phyloP scores from a whole-genome alignment of 2,329 filamentous ascomycete species.

The Penicillium sp. region DNA sequence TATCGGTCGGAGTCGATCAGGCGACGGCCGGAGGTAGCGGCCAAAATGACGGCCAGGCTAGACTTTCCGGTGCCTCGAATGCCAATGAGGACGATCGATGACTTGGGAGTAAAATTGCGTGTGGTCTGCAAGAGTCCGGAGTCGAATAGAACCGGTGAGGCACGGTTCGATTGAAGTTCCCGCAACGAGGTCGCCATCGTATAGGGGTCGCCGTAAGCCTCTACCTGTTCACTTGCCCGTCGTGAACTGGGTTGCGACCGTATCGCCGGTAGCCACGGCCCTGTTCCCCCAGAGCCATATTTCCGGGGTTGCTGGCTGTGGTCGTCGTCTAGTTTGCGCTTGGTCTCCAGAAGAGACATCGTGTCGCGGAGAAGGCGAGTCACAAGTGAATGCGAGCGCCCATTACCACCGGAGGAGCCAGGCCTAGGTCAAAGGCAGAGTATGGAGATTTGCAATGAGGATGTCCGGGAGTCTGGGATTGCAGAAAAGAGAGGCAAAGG shows the following conservation, averaged over 20 bases:
- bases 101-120: slow-evolving; percentile 57
- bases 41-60: slow-evolving; percentile 73
- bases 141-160: slow-evolving; percentile 31
- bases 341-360: slow-evolving; percentile 36
- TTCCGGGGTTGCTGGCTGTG: slow-evolving; percentile 25
- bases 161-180: slow-evolving; percentile 31
- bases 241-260: slow-evolving; percentile 12
- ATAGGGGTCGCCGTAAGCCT: slow-evolving; percentile 22
- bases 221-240: slow-evolving; percentile 20
- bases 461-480: not conserved
- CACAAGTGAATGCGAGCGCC: slow-evolving; percentile 1
- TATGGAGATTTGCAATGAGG: not conserved
- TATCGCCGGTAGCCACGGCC: not conserved
- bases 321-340: slow-evolving; percentile 35
- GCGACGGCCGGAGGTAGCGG: slow-evolving; percentile 67
- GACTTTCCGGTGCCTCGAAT: slow-evolving; percentile 75
- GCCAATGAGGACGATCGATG: slow-evolving; percentile 72
- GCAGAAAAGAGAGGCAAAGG: not conserved
- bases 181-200: slow-evolving; percentile 21
- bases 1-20: slow-evolving; percentile 69
- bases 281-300: not conserved
- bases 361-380: slow-evolving; percentile 14
- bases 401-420: slow-evolving; percentile 14
- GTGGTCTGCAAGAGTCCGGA: slow-evolving; percentile 27
- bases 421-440: not conserved